A percentile compares a stretch with the other conserved stretches of the same genome.
Evolutionary conservation across 129 eudicot genomes (phyloP).

Genomic region (Lactuca saligna): DNA sequence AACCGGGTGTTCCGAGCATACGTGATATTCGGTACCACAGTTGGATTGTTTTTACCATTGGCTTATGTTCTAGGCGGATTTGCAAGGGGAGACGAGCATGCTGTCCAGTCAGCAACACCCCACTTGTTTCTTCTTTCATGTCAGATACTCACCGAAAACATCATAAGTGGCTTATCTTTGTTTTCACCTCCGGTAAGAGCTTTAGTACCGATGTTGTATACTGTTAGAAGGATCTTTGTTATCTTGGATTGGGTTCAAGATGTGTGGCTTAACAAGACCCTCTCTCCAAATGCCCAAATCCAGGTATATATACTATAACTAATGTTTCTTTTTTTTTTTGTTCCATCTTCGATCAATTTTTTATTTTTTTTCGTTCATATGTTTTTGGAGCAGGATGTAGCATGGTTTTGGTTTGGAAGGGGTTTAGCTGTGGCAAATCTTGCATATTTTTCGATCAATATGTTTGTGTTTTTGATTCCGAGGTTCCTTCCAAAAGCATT

Average conservation of each 20-base stretch:
- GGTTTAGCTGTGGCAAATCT: conserved; percentile 52
- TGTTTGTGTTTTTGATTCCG: conserved; percentile 73
- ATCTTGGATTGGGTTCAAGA: conserved; percentile 80
- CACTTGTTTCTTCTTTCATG: conserved; percentile 78
- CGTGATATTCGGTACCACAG: conserved; percentile 55
- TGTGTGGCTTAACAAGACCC: conserved; percentile 71
- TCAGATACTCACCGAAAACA: conserved; percentile 80
- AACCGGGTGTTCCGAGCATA: conserved; percentile 56
- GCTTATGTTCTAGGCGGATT: conserved; percentile 93
- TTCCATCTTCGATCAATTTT: not conserved
- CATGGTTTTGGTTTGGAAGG: conserved; percentile 96
- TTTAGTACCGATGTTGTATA: conserved; percentile 76
- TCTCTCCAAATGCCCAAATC: conserved; percentile 49
- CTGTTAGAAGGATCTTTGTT: conserved; percentile 71
- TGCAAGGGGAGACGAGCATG: conserved; percentile 85
- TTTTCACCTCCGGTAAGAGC: conserved; percentile 96
- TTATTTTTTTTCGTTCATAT: not conserved
- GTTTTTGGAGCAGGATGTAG: conserved; percentile 46
- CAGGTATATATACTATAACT: conserved; percentile 33
- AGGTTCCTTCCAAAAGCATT: conserved; percentile 79
- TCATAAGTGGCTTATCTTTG: conserved; percentile 66
- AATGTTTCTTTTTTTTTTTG: not conserved
- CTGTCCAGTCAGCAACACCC: conserved; percentile 83
- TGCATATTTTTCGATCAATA: conserved; percentile 59
- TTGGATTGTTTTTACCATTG: conserved; percentile 76